Conservation (phyloP, 2,329 filamentous ascomycete species). For the Scopulariopsis brevicaulis region DNA sequence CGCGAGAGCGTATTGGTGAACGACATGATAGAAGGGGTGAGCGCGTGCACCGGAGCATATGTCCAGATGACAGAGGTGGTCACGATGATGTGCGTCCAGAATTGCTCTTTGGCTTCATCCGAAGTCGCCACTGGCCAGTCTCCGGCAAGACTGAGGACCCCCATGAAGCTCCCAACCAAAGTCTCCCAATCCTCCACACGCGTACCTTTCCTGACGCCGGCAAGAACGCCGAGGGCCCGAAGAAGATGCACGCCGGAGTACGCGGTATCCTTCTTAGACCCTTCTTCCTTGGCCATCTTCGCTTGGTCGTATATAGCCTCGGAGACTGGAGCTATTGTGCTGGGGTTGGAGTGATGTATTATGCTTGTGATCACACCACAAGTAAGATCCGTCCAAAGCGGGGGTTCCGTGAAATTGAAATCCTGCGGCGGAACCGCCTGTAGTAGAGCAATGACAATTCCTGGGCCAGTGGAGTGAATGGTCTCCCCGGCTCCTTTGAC, state of each 20-base stretch:
- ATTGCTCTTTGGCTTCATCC: conserved; percentile 22
- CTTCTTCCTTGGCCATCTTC: conserved; percentile 23
- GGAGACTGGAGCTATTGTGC: conserved; percentile 61
- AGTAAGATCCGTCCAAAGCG: conserved; percentile 52
- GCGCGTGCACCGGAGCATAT: conserved; percentile 64
- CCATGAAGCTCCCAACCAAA: conserved; percentile 39
- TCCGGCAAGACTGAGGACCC: neutral
- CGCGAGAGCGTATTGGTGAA: conserved; percentile 55
- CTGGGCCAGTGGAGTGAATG: conserved; percentile 47
- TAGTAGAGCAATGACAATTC: conserved; percentile 41
- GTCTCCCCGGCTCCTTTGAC: conserved; percentile 50
- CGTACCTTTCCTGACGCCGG: conserved; percentile 72
- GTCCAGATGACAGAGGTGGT: conserved; percentile 59
- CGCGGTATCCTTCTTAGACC: conserved; percentile 9
- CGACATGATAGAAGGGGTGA: conserved; percentile 58
- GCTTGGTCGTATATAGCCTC: conserved; percentile 46
- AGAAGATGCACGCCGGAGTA: conserved; percentile 29
- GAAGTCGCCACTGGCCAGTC: conserved; percentile 26
- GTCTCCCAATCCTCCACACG: conserved; percentile 63
- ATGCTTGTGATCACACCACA: conserved; percentile 69
- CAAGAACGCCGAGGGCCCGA: conserved; percentile 53
- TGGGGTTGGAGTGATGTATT: conserved; percentile 68
- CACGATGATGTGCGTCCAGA: conserved; percentile 49
- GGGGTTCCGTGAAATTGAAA: conserved; percentile 30
- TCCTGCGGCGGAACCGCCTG: conserved; percentile 37